These are phyloP conservation scores for Bretschneidera sinensis DNA, from an alignment of 345 rosid species.

Conservation along the genomic window DNA sequence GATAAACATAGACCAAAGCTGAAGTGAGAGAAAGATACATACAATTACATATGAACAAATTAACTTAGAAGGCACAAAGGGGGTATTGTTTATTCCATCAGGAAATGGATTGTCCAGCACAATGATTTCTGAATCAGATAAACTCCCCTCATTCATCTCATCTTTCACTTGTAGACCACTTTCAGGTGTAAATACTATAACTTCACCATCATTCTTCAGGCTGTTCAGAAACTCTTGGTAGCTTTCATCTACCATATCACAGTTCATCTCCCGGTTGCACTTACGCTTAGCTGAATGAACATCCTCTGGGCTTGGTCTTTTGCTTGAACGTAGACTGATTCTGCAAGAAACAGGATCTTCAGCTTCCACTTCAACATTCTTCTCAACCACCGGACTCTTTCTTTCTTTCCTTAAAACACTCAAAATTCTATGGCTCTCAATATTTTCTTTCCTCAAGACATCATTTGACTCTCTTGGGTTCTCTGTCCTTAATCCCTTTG, in stretches of 20 bases:
- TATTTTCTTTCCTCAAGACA: not conserved
- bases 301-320: not conserved
- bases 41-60: conserved; percentile 22
- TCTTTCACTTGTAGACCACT: conserved; percentile 23
- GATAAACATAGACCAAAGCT: conserved; percentile 4
- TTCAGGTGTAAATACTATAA: conserved; percentile 11
- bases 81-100: conserved; percentile 26
- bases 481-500: conserved; percentile 18
- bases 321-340: not conserved
- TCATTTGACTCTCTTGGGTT: conserved; percentile 2
- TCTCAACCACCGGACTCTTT: conserved; percentile 18
- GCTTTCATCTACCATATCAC: conserved; percentile 23
- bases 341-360: conserved; percentile 12
- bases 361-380: conserved; percentile 10
- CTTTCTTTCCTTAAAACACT: conserved; percentile 3
- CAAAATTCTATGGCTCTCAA: not conserved
- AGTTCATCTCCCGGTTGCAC: conserved; percentile 11
- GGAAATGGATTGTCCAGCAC: conserved; percentile 30
- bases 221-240: no score
- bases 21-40: not conserved
- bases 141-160: conserved; percentile 26
- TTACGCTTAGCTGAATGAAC: not conserved
- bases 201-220: no score
- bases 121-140: conserved; percentile 49
- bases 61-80: conserved; percentile 35